Conservation (phyloP, 768 basidiomycete species). For the Lactifluus piperatus region DNA sequence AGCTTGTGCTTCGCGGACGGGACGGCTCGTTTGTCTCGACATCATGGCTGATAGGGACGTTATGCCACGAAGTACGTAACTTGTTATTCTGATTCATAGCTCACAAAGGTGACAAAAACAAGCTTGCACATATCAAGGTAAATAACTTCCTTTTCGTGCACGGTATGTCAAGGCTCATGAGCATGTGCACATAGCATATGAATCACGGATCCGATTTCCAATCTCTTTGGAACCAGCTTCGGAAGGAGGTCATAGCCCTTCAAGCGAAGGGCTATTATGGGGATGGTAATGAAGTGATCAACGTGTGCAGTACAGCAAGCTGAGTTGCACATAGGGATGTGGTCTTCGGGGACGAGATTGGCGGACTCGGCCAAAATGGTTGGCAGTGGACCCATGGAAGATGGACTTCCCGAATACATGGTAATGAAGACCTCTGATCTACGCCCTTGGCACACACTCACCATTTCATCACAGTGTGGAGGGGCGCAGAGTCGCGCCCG, state of each 20-base stretch:
- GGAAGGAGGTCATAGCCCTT: constrained; percentile 56
- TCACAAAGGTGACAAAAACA: background rate
- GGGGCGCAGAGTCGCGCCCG: constrained; percentile 62
- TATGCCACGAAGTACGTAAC: constrained; percentile 74
- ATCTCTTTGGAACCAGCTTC: constrained; percentile 58
- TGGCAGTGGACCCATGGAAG: constrained; percentile 42
- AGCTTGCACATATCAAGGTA: constrained; percentile 83
- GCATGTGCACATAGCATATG: constrained; percentile 48
- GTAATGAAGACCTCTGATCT: constrained; percentile 30
- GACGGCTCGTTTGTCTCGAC: constrained; percentile 53
- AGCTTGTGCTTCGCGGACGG: constrained; percentile 61
- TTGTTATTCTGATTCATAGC: background rate
- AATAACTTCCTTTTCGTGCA: constrained; percentile 1
- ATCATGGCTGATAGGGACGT: constrained; percentile 62
- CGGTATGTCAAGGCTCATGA: background rate
- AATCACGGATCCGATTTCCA: constrained; percentile 74
- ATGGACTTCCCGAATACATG: constrained; percentile 71
- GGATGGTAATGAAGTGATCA: constrained; percentile 46
- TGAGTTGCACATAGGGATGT: constrained; percentile 46
- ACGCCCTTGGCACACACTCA: background rate
- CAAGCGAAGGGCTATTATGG: constrained; percentile 75
- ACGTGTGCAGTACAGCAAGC: background rate
- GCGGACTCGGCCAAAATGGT: constrained; percentile 50
- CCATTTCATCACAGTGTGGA: constrained; percentile 48
- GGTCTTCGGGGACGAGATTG: constrained; percentile 70